These are phyloP conservation scores for Apiotrichum montevideense DNA, from an alignment of 1,284 basidiomycete species.

Conservation along the genomic window DNA sequence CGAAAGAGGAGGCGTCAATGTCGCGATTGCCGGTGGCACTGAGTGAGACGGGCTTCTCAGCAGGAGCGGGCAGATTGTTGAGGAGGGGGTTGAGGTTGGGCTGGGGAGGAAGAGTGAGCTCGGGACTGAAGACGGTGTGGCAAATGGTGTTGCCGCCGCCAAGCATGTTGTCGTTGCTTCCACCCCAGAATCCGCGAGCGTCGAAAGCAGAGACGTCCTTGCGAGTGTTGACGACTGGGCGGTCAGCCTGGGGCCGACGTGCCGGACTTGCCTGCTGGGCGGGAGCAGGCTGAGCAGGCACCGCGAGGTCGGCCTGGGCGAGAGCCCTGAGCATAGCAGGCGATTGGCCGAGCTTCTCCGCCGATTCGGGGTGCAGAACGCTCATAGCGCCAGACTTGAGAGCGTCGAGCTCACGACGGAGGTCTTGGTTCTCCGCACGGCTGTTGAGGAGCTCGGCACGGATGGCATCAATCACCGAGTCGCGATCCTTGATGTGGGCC, in stretches of 20 bases:
- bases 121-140: conserved; percentile 73
- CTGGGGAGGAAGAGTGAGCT: conserved; percentile 45
- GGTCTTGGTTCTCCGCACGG: conserved; percentile 72
- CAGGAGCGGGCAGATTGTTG: conserved; percentile 44
- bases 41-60: conserved; percentile 6
- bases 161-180: conserved; percentile 45
- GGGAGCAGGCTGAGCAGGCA: conserved; percentile 14
- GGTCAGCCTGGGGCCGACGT: conserved; percentile 23
- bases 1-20: conserved; percentile 59
- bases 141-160: conserved; percentile 72
- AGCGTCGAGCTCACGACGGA: conserved; percentile 72
- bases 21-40: conserved; percentile 33
- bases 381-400: conserved; percentile 61
- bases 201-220: conserved; percentile 60
- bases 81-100: conserved; percentile 73
- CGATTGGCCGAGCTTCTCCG: conserved; percentile 26
- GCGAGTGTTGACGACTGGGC: conserved; percentile 62
- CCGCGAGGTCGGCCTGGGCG: conserved; percentile 18
- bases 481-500: conserved; percentile 86
- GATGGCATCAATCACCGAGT: conserved; percentile 81
- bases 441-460: conserved; percentile 74
- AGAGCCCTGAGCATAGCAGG: conserved; percentile 43
- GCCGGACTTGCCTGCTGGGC: background rate
- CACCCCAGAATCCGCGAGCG: conserved; percentile 64
- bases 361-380: conserved; percentile 45